Conservation (phyloP, 2,329 filamentous ascomycete species). For the Keithomyces neogunnii region DNA sequence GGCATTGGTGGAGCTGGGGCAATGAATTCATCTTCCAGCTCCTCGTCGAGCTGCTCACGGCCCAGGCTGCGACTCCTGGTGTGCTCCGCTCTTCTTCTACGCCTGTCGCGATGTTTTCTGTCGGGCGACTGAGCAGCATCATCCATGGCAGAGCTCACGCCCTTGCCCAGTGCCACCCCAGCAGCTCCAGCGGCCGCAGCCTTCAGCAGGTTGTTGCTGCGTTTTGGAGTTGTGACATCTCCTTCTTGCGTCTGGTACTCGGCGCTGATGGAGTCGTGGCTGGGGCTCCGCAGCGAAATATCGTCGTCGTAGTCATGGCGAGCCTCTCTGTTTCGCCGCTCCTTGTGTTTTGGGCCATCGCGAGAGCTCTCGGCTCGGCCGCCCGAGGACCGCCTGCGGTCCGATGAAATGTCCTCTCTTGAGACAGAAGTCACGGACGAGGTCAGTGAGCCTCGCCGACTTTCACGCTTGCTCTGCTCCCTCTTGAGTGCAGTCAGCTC, state of each 20-base stretch:
- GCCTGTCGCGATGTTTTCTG: conserved; percentile 40
- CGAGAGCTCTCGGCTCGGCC: conserved; percentile 42
- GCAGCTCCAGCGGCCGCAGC: conserved; percentile 37
- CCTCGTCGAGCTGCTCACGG: conserved; percentile 37
- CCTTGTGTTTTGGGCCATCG: conserved; percentile 39
- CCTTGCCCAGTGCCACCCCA: conserved; percentile 26
- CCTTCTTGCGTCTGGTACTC: conserved; percentile 23
- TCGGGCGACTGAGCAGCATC: conserved; percentile 38
- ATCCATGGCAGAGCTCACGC: conserved; percentile 24
- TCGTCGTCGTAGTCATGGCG: conserved; percentile 46
- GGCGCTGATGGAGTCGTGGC: conserved; percentile 37
- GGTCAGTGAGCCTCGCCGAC: conserved; percentile 55
- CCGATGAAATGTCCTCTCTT: conserved; percentile 47
- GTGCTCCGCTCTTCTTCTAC: conserved; percentile 43
- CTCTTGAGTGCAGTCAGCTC: conserved; percentile 88
- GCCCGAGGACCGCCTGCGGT: conserved; percentile 54
- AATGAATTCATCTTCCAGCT: conserved; percentile 39
- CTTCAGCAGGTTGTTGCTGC: conserved; percentile 35
- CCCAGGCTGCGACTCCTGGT: conserved; percentile 35
- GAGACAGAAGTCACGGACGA: conserved; percentile 48
- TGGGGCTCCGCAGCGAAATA: conserved; percentile 37
- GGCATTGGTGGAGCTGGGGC: conserved; percentile 71
- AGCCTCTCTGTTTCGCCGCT: conserved; percentile 43
- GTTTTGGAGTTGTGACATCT: conserved; percentile 36
- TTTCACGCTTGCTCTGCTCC: conserved; percentile 72